phyloP scores from a whole-genome alignment of 2,329 filamentous ascomycete genomes.

The Aspergillus neoniger region DNA sequence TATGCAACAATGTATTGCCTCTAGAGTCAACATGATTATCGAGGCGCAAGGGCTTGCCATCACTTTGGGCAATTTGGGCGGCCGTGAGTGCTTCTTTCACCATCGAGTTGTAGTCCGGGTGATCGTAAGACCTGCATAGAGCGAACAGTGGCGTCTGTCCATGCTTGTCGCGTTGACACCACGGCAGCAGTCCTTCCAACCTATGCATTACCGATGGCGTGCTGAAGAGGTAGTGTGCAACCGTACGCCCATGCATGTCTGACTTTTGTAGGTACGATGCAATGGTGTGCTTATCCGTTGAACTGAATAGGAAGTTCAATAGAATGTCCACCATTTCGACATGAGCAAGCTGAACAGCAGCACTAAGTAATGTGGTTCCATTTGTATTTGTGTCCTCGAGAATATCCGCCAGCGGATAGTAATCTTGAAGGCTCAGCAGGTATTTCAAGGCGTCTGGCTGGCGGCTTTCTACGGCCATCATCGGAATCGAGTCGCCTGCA shows the following conservation, averaged over 20 bases:
- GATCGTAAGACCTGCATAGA: slow-evolving; percentile 91
- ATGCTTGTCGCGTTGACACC: slow-evolving; percentile 90
- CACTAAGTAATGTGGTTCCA: slow-evolving; percentile 83
- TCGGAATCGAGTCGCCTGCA: slow-evolving; percentile 78
- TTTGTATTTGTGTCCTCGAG: slow-evolving; percentile 86
- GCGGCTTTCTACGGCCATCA: slow-evolving; percentile 79
- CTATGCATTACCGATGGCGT: slow-evolving; percentile 75
- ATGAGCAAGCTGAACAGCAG: slow-evolving; percentile 83
- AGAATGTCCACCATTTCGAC: slow-evolving; percentile 72
- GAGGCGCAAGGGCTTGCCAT: slow-evolving; percentile 78
- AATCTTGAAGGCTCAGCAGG: slow-evolving; percentile 72
- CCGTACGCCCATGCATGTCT: slow-evolving; percentile 82
- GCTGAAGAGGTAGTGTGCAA: slow-evolving; percentile 96
- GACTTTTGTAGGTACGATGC: slow-evolving; percentile 70
- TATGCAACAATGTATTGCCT: slow-evolving; percentile 93
- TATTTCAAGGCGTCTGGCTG: slow-evolving; percentile 75
- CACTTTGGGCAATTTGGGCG: slow-evolving; percentile 72
- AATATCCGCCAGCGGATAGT: slow-evolving; percentile 70
- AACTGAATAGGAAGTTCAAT: slow-evolving; percentile 67
- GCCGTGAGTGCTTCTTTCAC: slow-evolving; percentile 76
- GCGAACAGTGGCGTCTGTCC: slow-evolving; percentile 98
- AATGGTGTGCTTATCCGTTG: slow-evolving; percentile 58
- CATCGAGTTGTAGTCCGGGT: slow-evolving; percentile 83
- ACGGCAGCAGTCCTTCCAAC: slow-evolving; percentile 78
- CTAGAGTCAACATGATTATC: slow-evolving; percentile 92